Evolutionary conservation across 805 yeast genomes (phyloP).

Genomic region (Teunomyces stri): DNA sequence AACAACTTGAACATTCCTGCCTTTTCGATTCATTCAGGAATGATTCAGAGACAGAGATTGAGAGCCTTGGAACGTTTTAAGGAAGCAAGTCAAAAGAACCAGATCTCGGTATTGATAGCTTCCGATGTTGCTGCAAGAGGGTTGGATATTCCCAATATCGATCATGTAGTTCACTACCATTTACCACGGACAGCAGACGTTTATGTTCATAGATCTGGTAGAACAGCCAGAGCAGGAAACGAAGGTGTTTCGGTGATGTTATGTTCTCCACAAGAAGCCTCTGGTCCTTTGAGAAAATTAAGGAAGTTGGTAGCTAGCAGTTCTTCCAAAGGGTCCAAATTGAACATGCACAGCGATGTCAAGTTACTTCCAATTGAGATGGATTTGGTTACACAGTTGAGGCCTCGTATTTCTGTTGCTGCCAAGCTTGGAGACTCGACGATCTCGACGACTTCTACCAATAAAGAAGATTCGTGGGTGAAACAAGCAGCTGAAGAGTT

Average conservation of each 20-base stretch:
- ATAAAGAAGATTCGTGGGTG: constrained; percentile 77
- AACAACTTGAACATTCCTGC: constrained; percentile 65
- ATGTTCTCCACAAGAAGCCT: constrained; percentile 90
- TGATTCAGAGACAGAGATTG: constrained; percentile 92
- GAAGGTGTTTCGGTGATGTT: constrained; percentile 95
- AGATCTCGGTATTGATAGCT: constrained; percentile 73
- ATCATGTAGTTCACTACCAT: constrained; percentile 95
- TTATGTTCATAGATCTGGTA: constrained; percentile 93
- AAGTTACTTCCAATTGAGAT: constrained; percentile 73
- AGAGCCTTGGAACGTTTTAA: constrained; percentile 80
- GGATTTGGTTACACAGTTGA: constrained; percentile 67
- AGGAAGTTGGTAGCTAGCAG: constrained; percentile 50
- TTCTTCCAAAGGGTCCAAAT: constrained; percentile 18
- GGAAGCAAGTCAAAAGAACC: constrained; percentile 44
- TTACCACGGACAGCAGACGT: constrained; percentile 92
- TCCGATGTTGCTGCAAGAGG: constrained; percentile 99
- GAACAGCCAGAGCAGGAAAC: constrained; percentile 95
- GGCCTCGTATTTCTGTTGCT: constrained; percentile 66
- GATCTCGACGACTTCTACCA: constrained; percentile 54
- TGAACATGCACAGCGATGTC: constrained; percentile 48
- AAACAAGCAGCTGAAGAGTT: constrained; percentile 90
- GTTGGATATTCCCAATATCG: constrained; percentile 83
- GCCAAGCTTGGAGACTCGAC: constrained; percentile 73
- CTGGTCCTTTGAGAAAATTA: constrained; percentile 80
- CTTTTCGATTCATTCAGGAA: constrained; percentile 84